Conservation (phyloP, 2,329 filamentous ascomycete genomes). For the Leptosphaerulina australis region DNA sequence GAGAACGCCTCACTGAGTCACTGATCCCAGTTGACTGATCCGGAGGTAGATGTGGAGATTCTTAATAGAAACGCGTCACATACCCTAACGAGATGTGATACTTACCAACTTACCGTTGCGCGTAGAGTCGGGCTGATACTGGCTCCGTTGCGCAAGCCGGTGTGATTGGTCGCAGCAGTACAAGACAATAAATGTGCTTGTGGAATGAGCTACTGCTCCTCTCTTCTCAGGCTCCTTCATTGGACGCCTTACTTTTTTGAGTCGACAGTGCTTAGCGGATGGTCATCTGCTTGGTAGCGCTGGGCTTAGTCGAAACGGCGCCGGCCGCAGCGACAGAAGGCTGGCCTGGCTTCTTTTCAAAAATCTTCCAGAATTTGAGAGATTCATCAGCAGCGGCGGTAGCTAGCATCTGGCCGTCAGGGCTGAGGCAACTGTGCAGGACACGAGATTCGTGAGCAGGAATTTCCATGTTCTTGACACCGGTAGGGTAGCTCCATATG, state of each 20-base stretch:
- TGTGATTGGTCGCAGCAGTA: slow-evolving; percentile 25
- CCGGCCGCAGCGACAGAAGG: slow-evolving; percentile 68
- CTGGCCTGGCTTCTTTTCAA: slow-evolving; percentile 93
- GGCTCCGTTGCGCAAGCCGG: slow-evolving; percentile 49
- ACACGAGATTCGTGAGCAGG: slow-evolving; percentile 96
- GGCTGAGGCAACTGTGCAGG: slow-evolving; percentile 94
- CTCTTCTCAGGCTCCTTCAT: slow-evolving; percentile 6
- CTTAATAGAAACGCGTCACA: slow-evolving; percentile 45
- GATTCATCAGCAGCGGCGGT: slow-evolving; percentile 96
- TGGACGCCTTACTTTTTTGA: neutral
- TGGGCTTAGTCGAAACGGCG: slow-evolving; percentile 74
- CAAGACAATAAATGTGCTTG: slow-evolving; percentile 13
- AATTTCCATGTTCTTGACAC: slow-evolving; percentile 97
- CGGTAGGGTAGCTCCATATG: slow-evolving; percentile 98
- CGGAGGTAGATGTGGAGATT: slow-evolving; percentile 44
- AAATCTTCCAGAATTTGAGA: slow-evolving; percentile 99
- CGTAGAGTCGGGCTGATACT: slow-evolving; percentile 45
- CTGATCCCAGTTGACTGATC: slow-evolving; percentile 25
- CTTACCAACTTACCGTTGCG: slow-evolving; percentile 52
- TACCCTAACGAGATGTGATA: slow-evolving; percentile 50
- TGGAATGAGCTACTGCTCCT: slow-evolving; percentile 25
- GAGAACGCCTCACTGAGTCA: slow-evolving; percentile 19
- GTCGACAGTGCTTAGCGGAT: slow-evolving; percentile 41
- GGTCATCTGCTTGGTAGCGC: slow-evolving; percentile 94
- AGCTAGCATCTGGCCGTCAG: slow-evolving; percentile 96